Base-by-base conservation (phyloP, 768 basidiomycete genomes). In the Phanerochaete sordida region DNA sequence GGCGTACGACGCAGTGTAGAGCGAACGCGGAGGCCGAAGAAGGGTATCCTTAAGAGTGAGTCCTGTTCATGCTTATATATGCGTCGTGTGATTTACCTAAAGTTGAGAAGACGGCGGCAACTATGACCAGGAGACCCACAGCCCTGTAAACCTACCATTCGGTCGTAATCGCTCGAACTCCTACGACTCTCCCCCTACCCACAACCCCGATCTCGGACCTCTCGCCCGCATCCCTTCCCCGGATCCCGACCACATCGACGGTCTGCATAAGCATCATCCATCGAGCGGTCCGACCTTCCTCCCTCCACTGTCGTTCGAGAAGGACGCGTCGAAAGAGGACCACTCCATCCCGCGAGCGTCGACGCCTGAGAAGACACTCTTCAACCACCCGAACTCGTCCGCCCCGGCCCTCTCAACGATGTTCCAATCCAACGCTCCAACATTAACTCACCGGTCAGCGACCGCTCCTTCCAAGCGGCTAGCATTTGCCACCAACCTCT, bases 31-130 rank as follows among this genome's bases (percentile, higher is more conserved):
- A 67, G 75, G 63, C 94, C 93, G 2, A 75, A 84, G 28, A 91
- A 81, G 72, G 93, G 96, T 23, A 98, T 99, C 59, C 75, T 99
- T 62, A 99, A 98, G 79, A 74, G 92, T 92, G 73, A 71, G 87
- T 83, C 47, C 31, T 60, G 24, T 24, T 52, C 35, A 48, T 33
- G 60, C 30, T 69, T 61, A 3, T 24, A 30, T 15, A 24, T 26
- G 35, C 13, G 21, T 56, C 56, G n/a, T 59, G 28, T 19, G 57
- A 44, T 24, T 64, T 48, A 65, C 58, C 49, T 48, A 54, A 30
- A 58, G 58, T 46, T 24, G 56, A 12, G 26, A 69, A 92, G 91
- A 87, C 70, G 88, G 90, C 11, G 80, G 79, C 0, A 79, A 74
- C 24, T 93, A 91, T 70, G 80, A 79, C 63, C 93, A 93, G 72